Percentiles rank a stretch among this genome's conserved stretches.
Evolutionary conservation across 768 basidiomycete genomes (phyloP).

Genomic region (Lyophyllum semitale): DNA sequence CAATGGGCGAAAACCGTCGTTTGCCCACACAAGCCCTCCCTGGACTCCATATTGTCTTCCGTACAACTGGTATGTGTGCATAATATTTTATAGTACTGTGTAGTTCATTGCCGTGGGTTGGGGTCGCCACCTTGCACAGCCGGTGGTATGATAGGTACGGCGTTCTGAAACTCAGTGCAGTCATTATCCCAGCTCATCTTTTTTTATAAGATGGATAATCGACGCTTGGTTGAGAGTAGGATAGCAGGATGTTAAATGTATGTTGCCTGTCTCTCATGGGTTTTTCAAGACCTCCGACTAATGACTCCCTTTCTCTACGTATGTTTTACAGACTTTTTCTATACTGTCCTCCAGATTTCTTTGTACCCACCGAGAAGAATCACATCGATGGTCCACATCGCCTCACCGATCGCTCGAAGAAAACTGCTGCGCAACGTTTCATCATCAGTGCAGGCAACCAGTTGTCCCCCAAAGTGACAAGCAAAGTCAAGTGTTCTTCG

Average conservation of each 20-base stretch:
- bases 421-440: background rate
- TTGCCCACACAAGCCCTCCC: background rate
- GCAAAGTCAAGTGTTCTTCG: background rate
- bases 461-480: background rate
- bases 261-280: background rate
- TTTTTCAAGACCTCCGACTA: background rate
- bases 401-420: background rate
- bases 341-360: background rate
- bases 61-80: background rate
- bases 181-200: background rate
- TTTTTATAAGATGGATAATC: background rate
- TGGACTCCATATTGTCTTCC: background rate
- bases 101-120: background rate
- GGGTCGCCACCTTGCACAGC: background rate
- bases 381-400: background rate
- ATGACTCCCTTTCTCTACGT: background rate
- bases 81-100: background rate
- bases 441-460: background rate
- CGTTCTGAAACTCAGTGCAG: background rate
- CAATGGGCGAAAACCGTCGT: background rate
- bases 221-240: background rate
- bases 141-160: background rate
- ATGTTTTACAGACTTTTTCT: background rate
- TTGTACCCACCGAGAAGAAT: no score
- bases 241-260: slow-evolving; percentile 1